Evolutionary conservation across 345 rosid genomes (phyloP).

Genomic region (Tarenaya hassleriana): DNA sequence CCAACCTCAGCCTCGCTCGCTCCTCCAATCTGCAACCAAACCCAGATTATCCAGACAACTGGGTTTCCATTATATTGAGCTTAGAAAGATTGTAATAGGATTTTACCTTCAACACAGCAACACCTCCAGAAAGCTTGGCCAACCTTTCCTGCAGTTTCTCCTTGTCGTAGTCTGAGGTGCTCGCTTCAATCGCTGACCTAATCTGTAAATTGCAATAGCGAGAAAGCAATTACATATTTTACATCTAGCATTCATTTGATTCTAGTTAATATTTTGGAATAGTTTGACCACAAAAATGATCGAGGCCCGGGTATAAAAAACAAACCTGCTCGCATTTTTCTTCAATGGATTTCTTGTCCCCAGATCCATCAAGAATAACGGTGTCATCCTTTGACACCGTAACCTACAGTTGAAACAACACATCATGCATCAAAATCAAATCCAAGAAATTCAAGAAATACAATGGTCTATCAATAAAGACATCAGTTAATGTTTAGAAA

Average conservation of each 20-base stretch:
- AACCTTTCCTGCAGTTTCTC: constrained; percentile 91
- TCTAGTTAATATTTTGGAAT: no score
- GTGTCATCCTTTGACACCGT: constrained; percentile 86
- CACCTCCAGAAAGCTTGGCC: constrained; percentile 96
- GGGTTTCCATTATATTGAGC: background rate
- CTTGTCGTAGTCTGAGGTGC: constrained; percentile 90
- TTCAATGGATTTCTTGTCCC: constrained; percentile 80
- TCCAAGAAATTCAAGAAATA: background rate
- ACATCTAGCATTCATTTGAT: background rate
- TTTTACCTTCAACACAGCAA: constrained; percentile 88
- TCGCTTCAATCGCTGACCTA: constrained; percentile 50
- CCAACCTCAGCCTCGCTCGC: constrained; percentile 95
- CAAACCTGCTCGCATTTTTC: constrained; percentile 87
- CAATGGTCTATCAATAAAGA: background rate
- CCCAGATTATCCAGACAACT: background rate
- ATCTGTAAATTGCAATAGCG: constrained; percentile 32
- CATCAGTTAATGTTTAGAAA: background rate
- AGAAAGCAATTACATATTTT: no score
- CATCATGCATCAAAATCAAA: background rate
- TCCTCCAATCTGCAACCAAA: constrained; percentile 68
- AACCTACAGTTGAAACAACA: constrained; percentile 30
- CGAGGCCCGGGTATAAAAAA: background rate
- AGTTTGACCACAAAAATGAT: no score
- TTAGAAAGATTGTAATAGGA: background rate
- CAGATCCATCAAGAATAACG: constrained; percentile 88